Conservation (phyloP, 495 filamentous ascomycete species). For the Clohesyomyces aquaticus region DNA sequence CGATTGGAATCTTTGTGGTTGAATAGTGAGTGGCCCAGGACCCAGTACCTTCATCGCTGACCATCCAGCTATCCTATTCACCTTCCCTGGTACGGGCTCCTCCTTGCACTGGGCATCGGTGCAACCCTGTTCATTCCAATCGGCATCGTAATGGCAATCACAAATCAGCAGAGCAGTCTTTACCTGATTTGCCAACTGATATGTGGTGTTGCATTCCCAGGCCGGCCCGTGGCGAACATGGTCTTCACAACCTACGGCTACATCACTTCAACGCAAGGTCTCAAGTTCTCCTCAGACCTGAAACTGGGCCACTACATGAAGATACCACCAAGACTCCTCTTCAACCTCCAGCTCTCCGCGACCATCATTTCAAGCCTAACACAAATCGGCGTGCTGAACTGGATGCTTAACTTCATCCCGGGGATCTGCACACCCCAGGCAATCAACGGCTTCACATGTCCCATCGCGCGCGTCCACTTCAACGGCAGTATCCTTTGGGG, state of each 20-base stretch:
- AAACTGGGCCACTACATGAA: conserved; percentile 95
- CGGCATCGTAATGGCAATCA: conserved; percentile 84
- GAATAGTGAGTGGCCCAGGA: conserved; percentile 61
- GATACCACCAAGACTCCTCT: conserved; percentile 80
- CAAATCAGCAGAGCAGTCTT: conserved; percentile 79
- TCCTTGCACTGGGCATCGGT: conserved; percentile 75
- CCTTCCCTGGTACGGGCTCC: conserved; percentile 74
- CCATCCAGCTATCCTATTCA: conserved; percentile 67
- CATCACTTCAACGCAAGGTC: conserved; percentile 78
- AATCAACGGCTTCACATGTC: conserved; percentile 84
- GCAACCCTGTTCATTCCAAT: conserved; percentile 75
- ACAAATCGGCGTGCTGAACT: conserved; percentile 81
- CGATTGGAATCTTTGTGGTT: conserved; percentile 79
- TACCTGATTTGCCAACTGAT: conserved; percentile 84
- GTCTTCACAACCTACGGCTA: conserved; percentile 83
- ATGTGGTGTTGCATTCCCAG: conserved; percentile 76
- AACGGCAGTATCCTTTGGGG: conserved; percentile 90
- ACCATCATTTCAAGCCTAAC: conserved; percentile 77
- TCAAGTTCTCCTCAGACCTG: conserved; percentile 84
- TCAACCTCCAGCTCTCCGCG: conserved; percentile 78
- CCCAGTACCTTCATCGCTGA: background rate
- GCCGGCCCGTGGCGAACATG: conserved; percentile 84
- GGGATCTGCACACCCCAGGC: conserved; percentile 76
- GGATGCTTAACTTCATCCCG: conserved; percentile 81
- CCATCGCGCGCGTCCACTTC: conserved; percentile 86